These are phyloP conservation scores for Pseudocercospora musae DNA, from an alignment of 2,329 filamentous ascomycete species.

Conservation along the genomic window DNA sequence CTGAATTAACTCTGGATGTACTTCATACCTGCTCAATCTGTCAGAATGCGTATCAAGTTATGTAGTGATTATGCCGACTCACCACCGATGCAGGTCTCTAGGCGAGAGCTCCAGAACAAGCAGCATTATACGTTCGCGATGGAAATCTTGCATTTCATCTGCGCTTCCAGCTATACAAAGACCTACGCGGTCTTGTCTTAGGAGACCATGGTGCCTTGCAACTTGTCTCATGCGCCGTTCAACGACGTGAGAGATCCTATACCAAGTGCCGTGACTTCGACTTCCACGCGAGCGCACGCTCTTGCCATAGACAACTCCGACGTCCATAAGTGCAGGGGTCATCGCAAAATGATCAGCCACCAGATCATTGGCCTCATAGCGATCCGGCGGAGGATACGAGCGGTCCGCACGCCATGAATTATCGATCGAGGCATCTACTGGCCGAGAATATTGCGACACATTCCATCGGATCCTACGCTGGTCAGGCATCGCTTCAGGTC, in stretches of 20 bases:
- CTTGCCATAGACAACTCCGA: neutral
- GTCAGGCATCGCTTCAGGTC: neutral
- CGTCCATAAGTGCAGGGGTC: neutral
- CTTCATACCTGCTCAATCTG: neutral
- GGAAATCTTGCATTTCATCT: neutral
- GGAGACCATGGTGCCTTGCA: neutral
- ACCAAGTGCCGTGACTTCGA: neutral
- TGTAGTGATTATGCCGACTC: neutral
- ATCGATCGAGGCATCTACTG: neutral
- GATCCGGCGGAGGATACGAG: neutral
- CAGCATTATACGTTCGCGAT: neutral
- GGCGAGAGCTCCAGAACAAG: neutral
- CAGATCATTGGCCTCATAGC: neutral
- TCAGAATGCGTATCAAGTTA: neutral
- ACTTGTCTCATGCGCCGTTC: neutral
- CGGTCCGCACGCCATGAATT: neutral
- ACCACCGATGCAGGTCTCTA: neutral
- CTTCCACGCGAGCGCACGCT: neutral
- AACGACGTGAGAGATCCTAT: neutral
- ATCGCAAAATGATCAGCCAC: neutral
- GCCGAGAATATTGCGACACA: neutral
- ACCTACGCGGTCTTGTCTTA: neutral
- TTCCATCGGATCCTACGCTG: neutral
- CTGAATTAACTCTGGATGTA: neutral
- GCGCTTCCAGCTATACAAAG: neutral